phyloP scores from a whole-genome alignment of 768 basidiomycete species.

The Butyriboletus loyo region DNA sequence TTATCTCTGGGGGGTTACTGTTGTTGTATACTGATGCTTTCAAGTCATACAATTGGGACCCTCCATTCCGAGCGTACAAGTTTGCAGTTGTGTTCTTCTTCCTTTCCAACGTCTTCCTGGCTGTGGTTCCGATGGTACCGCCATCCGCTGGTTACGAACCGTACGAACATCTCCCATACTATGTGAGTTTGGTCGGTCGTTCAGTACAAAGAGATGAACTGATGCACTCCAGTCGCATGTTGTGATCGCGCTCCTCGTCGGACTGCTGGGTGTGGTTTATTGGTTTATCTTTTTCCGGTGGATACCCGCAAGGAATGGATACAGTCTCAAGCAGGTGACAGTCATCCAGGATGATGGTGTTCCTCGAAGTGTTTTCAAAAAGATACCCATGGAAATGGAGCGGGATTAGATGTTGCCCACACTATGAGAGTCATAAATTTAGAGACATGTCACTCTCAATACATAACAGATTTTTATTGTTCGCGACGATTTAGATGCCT shows the following conservation, averaged over 20 bases:
- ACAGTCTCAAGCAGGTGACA: slow-evolving; percentile 46
- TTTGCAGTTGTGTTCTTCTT: slow-evolving; percentile 52
- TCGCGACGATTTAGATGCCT: background rate
- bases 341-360: slow-evolving; percentile 56
- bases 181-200: slow-evolving; percentile 41
- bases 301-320: slow-evolving; percentile 48
- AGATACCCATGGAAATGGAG: slow-evolving; percentile 25
- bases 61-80: slow-evolving; percentile 60
- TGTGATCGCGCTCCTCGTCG: slow-evolving; percentile 44
- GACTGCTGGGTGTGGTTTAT: slow-evolving; percentile 49
- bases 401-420: background rate
- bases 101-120: slow-evolving; percentile 61
- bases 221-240: slow-evolving; percentile 44
- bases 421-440: background rate
- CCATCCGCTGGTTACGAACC: slow-evolving; percentile 48
- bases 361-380: slow-evolving; percentile 50
- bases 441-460: background rate
- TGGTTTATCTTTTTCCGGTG: slow-evolving; percentile 54
- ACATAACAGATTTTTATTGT: background rate
- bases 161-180: slow-evolving; percentile 65
- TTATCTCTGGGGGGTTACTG: slow-evolving; percentile 60
- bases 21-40: slow-evolving; percentile 52
- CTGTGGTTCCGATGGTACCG: slow-evolving; percentile 61
- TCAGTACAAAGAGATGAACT: background rate
- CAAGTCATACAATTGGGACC: slow-evolving; percentile 51